These are phyloP conservation scores for Pascua sp. DNA, from an alignment of 1,284 basidiomycete species.

Conservation along the genomic window DNA sequence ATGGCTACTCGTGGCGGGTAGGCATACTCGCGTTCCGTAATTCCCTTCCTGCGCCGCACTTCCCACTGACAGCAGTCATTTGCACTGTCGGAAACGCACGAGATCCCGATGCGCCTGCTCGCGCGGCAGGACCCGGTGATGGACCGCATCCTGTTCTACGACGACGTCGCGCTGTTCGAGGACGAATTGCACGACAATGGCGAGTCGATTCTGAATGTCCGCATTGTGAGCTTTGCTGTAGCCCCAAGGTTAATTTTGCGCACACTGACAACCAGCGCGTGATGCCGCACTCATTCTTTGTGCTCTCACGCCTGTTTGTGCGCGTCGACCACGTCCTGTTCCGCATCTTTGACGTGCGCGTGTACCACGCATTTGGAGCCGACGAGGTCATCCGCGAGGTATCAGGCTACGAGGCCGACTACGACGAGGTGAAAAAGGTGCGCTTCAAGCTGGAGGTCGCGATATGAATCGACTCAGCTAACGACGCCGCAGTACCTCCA, in stretches of 20 bases:
- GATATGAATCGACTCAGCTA: background rate
- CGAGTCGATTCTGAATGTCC: slow-evolving; percentile 70
- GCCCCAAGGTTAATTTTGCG: background rate
- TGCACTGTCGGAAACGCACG: slow-evolving; percentile 58
- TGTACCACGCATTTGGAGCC: slow-evolving; percentile 75
- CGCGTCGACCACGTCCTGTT: slow-evolving; percentile 95
- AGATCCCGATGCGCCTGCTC: slow-evolving; percentile 75
- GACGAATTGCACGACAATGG: slow-evolving; percentile 95
- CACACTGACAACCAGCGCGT: slow-evolving; percentile 65
- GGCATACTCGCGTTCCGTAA: background rate
- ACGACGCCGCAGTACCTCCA: slow-evolving; percentile 64
- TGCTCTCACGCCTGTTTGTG: slow-evolving; percentile 86
- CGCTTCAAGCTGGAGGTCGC: slow-evolving; percentile 26
- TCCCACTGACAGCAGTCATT: slow-evolving; percentile 38
- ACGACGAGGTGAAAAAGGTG: slow-evolving; percentile 74
- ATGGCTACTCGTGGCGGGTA: too few relatives aligned
- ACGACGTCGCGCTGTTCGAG: slow-evolving; percentile 86
- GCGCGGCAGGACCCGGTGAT: slow-evolving; percentile 73
- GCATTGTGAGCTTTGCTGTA: slow-evolving; percentile 65
- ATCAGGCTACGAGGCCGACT: slow-evolving; percentile 84
- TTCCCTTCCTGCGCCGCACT: background rate
- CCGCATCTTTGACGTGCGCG: slow-evolving; percentile 80
- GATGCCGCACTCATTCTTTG: slow-evolving; percentile 94
- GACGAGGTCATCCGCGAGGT: slow-evolving; percentile 69
- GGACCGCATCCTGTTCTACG: slow-evolving; percentile 76